A percentile compares a stretch with the other conserved stretches of the same genome.
Conservation (phyloP, 108 stramenopile species). For the Hondaea fermentalgiana region DNA sequence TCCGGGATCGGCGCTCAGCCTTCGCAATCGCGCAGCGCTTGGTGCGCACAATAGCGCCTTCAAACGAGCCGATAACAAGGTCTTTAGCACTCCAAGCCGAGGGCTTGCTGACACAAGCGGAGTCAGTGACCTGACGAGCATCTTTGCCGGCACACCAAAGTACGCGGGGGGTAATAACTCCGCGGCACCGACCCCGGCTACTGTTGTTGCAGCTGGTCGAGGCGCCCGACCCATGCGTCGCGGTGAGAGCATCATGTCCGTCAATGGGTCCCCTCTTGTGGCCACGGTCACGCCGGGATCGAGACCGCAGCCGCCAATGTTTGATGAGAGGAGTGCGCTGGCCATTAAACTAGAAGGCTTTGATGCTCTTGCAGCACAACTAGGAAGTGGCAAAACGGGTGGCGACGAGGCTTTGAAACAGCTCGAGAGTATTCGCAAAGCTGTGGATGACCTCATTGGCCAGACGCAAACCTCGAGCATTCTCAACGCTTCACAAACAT, state of each 20-base stretch:
- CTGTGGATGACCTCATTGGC: too few species aligned
- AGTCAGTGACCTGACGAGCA: not conserved
- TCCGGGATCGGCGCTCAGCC: not conserved
- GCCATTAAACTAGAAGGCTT: not conserved
- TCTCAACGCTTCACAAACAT: too few species aligned
- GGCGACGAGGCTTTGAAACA: too few species aligned
- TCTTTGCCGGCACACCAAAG: not conserved
- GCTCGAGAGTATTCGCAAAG: too few species aligned
- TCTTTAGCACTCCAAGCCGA: not conserved
- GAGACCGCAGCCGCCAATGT: not conserved
- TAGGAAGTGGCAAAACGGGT: too few species aligned
- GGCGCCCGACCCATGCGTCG: not conserved
- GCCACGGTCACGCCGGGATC: not conserved
- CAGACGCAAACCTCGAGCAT: too few species aligned
- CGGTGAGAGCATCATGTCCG: conserved; percentile 9
- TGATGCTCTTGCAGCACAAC: not conserved
- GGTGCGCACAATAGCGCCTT: not conserved
- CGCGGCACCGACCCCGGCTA: not conserved
- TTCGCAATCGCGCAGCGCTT: not conserved
- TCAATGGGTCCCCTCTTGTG: not conserved
- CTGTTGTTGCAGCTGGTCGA: not conserved
- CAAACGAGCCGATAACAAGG: not conserved
- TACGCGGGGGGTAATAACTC: not conserved
- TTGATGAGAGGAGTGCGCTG: not conserved
- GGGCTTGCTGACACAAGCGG: not conserved